A percentile compares a stretch with the other conserved stretches of the same genome.
These are phyloP conservation scores for Clarireedia sp. DNA, from an alignment of 2,329 filamentous ascomycete species.

Conservation along the genomic window DNA sequence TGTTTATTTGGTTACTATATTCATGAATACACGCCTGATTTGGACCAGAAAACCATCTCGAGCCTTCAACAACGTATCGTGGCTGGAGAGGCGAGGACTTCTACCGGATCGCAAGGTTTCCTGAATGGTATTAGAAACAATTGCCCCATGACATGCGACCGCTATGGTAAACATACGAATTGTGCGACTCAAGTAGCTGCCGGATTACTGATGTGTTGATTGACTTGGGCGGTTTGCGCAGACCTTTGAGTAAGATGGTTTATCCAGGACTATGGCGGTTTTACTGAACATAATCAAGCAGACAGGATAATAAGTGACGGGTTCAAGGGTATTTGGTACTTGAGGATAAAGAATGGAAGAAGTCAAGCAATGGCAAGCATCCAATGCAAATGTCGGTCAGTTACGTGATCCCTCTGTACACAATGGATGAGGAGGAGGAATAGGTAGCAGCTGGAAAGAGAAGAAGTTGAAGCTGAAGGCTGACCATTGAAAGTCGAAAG, in stretches of 20 bases:
- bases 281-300: conserved; percentile 10
- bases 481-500: not conserved
- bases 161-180: conserved; percentile 2
- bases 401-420: too few species aligned
- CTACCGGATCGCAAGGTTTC: conserved; percentile 15
- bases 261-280: conserved; percentile 1
- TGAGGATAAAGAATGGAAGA: not conserved
- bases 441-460: not conserved
- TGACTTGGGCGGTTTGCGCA: not conserved
- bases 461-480: conserved; percentile 7
- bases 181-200: not conserved
- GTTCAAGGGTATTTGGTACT: not conserved
- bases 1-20: conserved; percentile 6
- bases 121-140: conserved; percentile 10
- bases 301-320: not conserved
- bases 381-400: too few species aligned
- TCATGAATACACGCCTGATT: conserved; percentile 12
- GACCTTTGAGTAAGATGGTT: not conserved
- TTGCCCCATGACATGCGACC: not conserved
- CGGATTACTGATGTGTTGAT: not conserved
- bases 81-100: conserved; percentile 11
- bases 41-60: conserved; percentile 21
- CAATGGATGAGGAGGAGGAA: not conserved
- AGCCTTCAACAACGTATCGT: conserved; percentile 13
- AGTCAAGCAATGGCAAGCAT: too few species aligned